Base-by-base conservation (phyloP, 2,329 filamentous ascomycete genomes). In the Zelopaecilomyces penicillatus region DNA sequence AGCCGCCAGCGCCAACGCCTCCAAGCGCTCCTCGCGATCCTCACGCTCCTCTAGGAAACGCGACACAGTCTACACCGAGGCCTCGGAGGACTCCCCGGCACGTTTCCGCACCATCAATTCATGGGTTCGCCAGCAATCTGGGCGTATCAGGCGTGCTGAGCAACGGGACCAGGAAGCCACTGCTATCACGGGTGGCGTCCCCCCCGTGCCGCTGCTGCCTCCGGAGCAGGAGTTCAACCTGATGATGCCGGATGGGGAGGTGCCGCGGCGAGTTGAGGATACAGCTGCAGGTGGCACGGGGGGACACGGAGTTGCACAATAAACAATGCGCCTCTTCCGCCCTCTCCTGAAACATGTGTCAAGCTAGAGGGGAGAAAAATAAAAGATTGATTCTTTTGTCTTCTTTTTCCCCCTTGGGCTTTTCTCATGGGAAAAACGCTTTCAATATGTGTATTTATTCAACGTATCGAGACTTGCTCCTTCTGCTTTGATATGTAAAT, bases 121-220 rank as follows among this genome's bases (percentile, higher is more conserved):
- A 30, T 85, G 81, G 81, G 80, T 85, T 2, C 73, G 73, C 51
- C 78, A 84, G 56, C 80, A 84, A 59, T 73, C 73, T 6, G 73
- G 72, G 3, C 69, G 76, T 3, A 58, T 79, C 30, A 70, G 70
- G 53, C 66, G 71, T 28, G 70, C 68, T 2, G 65, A 70, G 52
- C 65, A 68, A 45, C 65, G 64, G 35, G 49, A 53, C 44, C 55
- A 54, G 34, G 38, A 37, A 6, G 33, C 36, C 8, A 28, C 37
- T 5, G 10, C 41, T 19, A 19, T 19, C 19, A 19, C 19, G 19
- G 49, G 55, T 12, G 55, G 62, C 19, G 55, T 65, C 7, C 69
- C 70, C 3, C 65, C 67, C 0, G 62, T 71, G 29, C 67, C 69
- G 2, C 57, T 60, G 3, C 51, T 68, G 39, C 68, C 71, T 0